phyloP scores from a whole-genome alignment of 2,329 filamentous ascomycete species.

The Rachicladosporium sp. region DNA sequence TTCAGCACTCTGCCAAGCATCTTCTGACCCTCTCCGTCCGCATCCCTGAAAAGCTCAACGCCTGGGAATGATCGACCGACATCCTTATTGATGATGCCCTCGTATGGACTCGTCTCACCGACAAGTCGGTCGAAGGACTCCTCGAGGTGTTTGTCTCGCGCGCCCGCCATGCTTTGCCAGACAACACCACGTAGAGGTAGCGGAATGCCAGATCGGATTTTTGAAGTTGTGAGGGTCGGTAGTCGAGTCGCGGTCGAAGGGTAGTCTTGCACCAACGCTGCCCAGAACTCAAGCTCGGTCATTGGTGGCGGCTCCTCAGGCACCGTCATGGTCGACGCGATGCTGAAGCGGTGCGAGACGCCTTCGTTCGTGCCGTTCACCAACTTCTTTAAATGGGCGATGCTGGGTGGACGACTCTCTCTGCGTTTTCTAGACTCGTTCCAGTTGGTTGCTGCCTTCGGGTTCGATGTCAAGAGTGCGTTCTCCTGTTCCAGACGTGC shows the following conservation, averaged over 20 bases:
- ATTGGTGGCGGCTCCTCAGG: constrained; percentile 59
- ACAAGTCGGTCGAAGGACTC: constrained; percentile 74
- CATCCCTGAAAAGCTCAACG: constrained; percentile 93
- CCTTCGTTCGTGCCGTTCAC: constrained; percentile 60
- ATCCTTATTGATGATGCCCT: constrained; percentile 93
- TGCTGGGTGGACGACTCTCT: constrained; percentile 70
- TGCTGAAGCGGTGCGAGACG: constrained; percentile 51
- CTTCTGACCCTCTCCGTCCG: constrained; percentile 85
- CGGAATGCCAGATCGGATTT: constrained; percentile 85
- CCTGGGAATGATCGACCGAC: constrained; percentile 90
- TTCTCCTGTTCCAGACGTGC: constrained; percentile 93
- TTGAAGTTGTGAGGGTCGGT: constrained; percentile 84
- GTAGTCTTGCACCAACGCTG: constrained; percentile 88
- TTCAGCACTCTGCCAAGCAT: constrained; percentile 91
- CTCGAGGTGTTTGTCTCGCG: constrained; percentile 64
- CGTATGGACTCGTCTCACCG: constrained; percentile 83
- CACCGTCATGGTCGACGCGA: constrained; percentile 8
- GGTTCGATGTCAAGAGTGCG: constrained; percentile 76
- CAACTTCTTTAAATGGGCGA: constrained; percentile 78
- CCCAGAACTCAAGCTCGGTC: constrained; percentile 97
- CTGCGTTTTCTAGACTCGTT: constrained; percentile 12
- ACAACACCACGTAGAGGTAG: constrained; percentile 85
- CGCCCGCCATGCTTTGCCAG: constrained; percentile 91
- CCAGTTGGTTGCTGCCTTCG: constrained; percentile 53
- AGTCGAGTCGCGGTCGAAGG: constrained; percentile 79